These are phyloP conservation scores for Scortechinia acanthostroma DNA, from an alignment of 2,329 filamentous ascomycete species.

Conservation along the genomic window DNA sequence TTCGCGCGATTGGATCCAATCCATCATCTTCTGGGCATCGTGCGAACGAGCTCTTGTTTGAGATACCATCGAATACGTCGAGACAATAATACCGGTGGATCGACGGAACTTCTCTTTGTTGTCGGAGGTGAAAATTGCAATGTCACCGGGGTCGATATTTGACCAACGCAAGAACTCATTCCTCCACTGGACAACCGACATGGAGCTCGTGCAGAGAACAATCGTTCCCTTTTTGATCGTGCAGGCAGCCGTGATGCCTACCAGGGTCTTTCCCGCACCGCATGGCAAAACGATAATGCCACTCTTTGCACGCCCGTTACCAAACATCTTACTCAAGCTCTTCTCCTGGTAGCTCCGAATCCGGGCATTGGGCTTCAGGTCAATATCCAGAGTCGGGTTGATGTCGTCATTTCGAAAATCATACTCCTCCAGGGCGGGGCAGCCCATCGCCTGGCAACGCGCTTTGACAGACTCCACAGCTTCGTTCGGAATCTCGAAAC, in stretches of 20 bases:
- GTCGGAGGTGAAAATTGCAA: conserved; percentile 90
- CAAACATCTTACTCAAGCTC: conserved; percentile 97
- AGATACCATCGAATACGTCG: conserved; percentile 98
- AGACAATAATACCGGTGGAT: conserved; percentile 91
- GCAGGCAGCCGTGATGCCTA: conserved; percentile 96
- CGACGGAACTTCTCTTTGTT: conserved; percentile 78
- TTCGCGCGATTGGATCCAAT: conserved; percentile 79
- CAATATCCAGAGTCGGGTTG: conserved; percentile 89
- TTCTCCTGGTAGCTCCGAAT: conserved; percentile 91
- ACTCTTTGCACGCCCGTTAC: conserved; percentile 92
- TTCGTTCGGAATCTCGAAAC: conserved; percentile 80
- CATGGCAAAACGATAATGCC: conserved; percentile 96
- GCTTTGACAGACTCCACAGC: conserved; percentile 83
- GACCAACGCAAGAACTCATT: conserved; percentile 98
- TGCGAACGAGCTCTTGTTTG: conserved; percentile 80
- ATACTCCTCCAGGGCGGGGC: conserved; percentile 90
- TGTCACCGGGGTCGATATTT: conserved; percentile 67
- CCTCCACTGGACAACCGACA: conserved; percentile 96
- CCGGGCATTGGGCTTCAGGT: conserved; percentile 79
- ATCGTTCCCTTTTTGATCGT: conserved; percentile 96
- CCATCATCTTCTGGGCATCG: conserved; percentile 95
- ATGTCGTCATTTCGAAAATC: conserved; percentile 87
- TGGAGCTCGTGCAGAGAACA: conserved; percentile 90
- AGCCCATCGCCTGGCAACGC: conserved; percentile 77
- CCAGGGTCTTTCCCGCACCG: conserved; percentile 91